phyloP scores from a whole-genome alignment of 495 filamentous ascomycete genomes.

The Pyronema domesticum region DNA sequence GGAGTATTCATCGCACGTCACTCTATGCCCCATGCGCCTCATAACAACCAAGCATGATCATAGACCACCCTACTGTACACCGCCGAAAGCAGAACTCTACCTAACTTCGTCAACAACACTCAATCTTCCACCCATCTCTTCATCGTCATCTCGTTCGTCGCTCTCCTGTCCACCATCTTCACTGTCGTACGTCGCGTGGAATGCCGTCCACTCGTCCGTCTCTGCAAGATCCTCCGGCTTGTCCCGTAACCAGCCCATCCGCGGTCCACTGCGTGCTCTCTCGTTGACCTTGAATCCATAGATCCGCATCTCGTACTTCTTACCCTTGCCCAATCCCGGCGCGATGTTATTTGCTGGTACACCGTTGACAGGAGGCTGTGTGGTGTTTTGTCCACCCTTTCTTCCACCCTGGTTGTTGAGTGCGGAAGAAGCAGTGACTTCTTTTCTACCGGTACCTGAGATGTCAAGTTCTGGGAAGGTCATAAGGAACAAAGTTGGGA shows the following conservation, averaged over 20 bases:
- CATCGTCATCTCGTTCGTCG: conserved; percentile 26
- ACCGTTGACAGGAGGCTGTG: conserved; percentile 52
- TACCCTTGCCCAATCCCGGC: conserved; percentile 64
- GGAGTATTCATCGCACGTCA: too few relatives aligned
- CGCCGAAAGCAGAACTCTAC: too few relatives aligned
- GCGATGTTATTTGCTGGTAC: conserved; percentile 65
- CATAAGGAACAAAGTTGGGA: conserved; percentile 85
- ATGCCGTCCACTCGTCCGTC: conserved; percentile 58
- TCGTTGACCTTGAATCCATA: conserved; percentile 93
- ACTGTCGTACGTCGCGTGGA: conserved; percentile 22
- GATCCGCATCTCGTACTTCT: conserved; percentile 85
- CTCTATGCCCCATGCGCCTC: too few relatives aligned
- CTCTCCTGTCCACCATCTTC: conserved; percentile 12
- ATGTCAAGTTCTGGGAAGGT: conserved; percentile 93
- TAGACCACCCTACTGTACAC: too few relatives aligned
- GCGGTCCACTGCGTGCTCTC: conserved; percentile 62
- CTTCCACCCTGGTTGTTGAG: conserved; percentile 29
- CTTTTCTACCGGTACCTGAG: conserved; percentile 22
- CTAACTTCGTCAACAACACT: too few relatives aligned
- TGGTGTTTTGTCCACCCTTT: conserved; percentile 19
- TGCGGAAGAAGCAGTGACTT: conserved; percentile 24
- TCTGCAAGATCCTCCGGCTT: conserved; percentile 62
- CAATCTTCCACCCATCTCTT: conserved; percentile 9
- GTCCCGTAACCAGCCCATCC: conserved; percentile 90
- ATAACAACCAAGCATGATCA: too few relatives aligned